These are phyloP conservation scores for Wickerhamomyces chaumierensis DNA, from an alignment of 805 yeast genomes.

Conservation along the genomic window DNA sequence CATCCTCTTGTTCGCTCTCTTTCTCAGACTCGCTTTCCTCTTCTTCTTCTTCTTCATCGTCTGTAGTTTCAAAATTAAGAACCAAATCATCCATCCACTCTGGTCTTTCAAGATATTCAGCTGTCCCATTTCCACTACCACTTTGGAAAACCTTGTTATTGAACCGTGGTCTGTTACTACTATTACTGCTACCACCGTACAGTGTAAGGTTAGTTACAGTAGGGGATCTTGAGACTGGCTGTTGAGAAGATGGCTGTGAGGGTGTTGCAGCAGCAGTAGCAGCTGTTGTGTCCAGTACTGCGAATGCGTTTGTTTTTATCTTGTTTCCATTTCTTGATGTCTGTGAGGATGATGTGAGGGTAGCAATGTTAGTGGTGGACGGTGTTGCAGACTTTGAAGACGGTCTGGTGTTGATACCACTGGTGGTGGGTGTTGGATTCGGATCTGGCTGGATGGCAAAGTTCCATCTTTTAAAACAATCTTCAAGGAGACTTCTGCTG, in stretches of 20 bases:
- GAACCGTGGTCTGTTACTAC: constrained; percentile 4
- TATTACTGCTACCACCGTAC: no score
- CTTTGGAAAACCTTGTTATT: constrained; percentile 9
- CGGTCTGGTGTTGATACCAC: no score
- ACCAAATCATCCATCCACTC: constrained; percentile 17
- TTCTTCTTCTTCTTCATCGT: no score
- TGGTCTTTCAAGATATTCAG: constrained; percentile 7
- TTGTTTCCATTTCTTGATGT: background rate
- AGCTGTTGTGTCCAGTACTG: background rate
- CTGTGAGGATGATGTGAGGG: no score
- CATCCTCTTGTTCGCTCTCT: no score
- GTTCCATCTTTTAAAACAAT: constrained; percentile 11
- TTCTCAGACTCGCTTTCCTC: no score
- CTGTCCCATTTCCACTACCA: no score
- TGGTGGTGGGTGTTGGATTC: no score
- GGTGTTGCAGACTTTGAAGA: background rate
- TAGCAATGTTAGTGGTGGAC: background rate
- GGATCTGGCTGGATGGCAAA: constrained; percentile 9
- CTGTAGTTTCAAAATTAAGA: constrained; percentile 13
- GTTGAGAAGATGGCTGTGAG: background rate
- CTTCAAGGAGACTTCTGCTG: constrained; percentile 9
- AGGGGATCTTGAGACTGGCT: background rate
- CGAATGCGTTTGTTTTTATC: background rate
- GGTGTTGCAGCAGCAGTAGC: background rate
- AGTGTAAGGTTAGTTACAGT: background rate